phyloP scores from a whole-genome alignment of 257 asterid genomes.

The Solanum appendiculatum region DNA sequence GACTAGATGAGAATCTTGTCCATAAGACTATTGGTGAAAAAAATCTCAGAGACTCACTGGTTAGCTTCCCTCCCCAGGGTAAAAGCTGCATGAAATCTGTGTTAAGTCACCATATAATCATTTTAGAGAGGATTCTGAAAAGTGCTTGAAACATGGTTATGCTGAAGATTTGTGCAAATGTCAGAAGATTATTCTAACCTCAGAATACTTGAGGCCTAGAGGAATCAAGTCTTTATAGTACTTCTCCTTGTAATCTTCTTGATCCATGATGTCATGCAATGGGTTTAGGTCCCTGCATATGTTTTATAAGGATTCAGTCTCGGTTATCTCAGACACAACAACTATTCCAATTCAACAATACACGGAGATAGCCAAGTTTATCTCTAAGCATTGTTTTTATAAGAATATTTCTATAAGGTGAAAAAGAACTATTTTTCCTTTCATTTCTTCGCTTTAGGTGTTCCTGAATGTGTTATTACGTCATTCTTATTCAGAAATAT shows the following conservation, averaged over 20 bases:
- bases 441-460: not conserved
- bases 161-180: not conserved
- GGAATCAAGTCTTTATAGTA: slow-evolving; percentile 56
- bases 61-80: slow-evolving; percentile 98
- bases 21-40: slow-evolving; percentile 91
- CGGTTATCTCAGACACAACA: not conserved
- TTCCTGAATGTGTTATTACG: not conserved
- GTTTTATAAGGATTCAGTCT: not conserved
- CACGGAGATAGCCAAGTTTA: not conserved
- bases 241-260: slow-evolving; percentile 64
- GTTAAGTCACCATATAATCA: slow-evolving; percentile 27
- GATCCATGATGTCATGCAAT: slow-evolving; percentile 46
- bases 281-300: slow-evolving; percentile 89
- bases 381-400: not conserved
- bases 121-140: slow-evolving; percentile 13
- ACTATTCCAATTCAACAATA: not conserved
- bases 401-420: not conserved
- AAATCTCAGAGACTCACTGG: slow-evolving; percentile 69
- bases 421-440: not conserved
- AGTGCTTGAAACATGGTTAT: not conserved
- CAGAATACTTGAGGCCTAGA: slow-evolving; percentile 54
- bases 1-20: slow-evolving; percentile 62
- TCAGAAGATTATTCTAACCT: slow-evolving; percentile 26
- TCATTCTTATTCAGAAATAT: not conserved
- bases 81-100: slow-evolving; percentile 81